Evolutionary conservation across 495 filamentous ascomycete genomes (phyloP), one percentile per base, ranked within the genome.

Genomic region (Endocarpon pusillum): DNA sequence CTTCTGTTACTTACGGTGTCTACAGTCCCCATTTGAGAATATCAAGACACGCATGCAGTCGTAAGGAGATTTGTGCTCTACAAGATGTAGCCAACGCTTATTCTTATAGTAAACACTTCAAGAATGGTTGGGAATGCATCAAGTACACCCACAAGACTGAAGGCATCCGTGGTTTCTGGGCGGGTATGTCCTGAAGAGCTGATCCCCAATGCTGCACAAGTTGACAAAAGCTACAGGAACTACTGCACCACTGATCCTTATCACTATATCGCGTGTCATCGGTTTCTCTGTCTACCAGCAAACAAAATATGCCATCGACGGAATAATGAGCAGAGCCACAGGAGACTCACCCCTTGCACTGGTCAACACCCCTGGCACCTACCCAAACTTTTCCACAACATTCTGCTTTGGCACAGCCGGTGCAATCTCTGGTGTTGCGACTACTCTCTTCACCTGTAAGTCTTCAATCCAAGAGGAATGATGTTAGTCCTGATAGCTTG

Each of bases 281-380:
- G 89, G 81, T n/a, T 93, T 94, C 49, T 86, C 82, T 21, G 78
- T 87, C 35, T 94, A 94, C 59, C 81, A 84, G 52, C 67, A 66
- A 23, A 76, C 81, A 24, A 94, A 93, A 56, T 72, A 82, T 52
- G 54, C 59, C 8, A 77, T 86, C 44, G 74, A 80, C 23, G 50
- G 51, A 5, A 44, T 48, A 7, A 39, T 57, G n/a, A 40, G 58
- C 25, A 37, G 45, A 21, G 56, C 73, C 35, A 74, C 75, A 29
- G 81, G 78, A 17, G 59, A 65, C 30, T 76, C 79, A 26, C 81
- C 83, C 14, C 60, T 85, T 42, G 62, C 62, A 3, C 66, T 77
- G 42, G 79, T 81, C 38, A 80, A 80, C 43, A 70, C 67, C 26
- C 62, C 58, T 24, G 80, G 78, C 36, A 74, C 71, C 21, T 72